A percentile compares a stretch with the other conserved stretches of the same genome.
Conservation (phyloP, 192 early-diverging fungal genomes). For the Linderina pennispora region DNA sequence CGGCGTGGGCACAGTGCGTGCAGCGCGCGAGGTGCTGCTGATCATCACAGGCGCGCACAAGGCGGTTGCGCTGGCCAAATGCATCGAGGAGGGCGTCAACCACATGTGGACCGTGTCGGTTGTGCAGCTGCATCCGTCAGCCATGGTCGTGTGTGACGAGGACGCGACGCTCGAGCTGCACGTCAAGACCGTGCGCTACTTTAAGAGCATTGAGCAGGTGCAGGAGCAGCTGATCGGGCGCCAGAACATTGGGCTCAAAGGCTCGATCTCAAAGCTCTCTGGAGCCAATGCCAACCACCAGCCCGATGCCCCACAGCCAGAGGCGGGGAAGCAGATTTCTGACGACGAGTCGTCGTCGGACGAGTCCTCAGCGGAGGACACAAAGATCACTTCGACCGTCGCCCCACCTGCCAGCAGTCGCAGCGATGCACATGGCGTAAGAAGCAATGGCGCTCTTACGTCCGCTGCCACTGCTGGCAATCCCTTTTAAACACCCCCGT, state of each 20-base stretch:
- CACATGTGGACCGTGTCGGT: constrained; percentile 90
- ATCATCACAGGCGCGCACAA: constrained; percentile 88
- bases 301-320: background rate
- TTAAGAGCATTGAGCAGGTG: constrained; percentile 83
- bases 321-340: constrained; percentile 11
- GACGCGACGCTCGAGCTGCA: constrained; percentile 84
- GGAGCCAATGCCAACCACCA: constrained; percentile 1
- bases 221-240: constrained; percentile 68
- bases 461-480: constrained; percentile 36
- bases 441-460: constrained; percentile 16
- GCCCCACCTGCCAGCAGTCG: constrained; percentile 19
- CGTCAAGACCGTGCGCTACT: constrained; percentile 86
- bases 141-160: constrained; percentile 84
- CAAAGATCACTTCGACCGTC: constrained; percentile 1
- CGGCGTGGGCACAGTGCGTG: constrained; percentile 83
- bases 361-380: background rate
- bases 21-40: constrained; percentile 75
- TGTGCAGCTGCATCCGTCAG: constrained; percentile 73
- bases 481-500: constrained; percentile 50
- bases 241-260: constrained; percentile 66
- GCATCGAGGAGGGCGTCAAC: constrained; percentile 79
- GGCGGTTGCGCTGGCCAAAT: constrained; percentile 76
- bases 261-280: constrained; percentile 42
- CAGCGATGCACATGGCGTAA: constrained; percentile 18
- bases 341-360: constrained; percentile 2